Evolutionary conservation across 768 basidiomycete species (phyloP).

Genomic region (Lactarius deliciosus): DNA sequence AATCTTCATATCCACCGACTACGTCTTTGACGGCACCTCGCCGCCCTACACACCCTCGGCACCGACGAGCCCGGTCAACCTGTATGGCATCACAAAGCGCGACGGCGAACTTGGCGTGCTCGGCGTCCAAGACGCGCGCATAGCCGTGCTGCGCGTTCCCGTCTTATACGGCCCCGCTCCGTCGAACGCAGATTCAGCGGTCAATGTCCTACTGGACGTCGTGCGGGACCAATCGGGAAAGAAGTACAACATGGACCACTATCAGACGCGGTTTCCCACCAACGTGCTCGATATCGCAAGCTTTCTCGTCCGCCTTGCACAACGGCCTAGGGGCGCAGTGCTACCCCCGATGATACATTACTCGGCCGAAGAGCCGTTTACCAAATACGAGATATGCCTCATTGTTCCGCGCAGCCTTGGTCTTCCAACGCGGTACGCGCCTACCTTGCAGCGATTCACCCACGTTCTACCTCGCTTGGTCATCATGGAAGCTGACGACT

Average conservation of each 20-base stretch:
- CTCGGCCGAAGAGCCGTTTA: slow-evolving; percentile 76
- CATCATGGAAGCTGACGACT: no score
- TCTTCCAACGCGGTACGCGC: no score
- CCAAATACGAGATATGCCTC: slow-evolving; percentile 92
- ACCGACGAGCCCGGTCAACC: slow-evolving; percentile 77
- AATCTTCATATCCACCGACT: slow-evolving; percentile 95
- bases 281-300: slow-evolving; percentile 84
- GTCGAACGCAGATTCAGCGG: slow-evolving; percentile 82
- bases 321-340: slow-evolving; percentile 35
- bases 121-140: slow-evolving; percentile 53
- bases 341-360: slow-evolving; percentile 84
- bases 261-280: slow-evolving; percentile 89
- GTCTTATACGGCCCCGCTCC: slow-evolving; percentile 87
- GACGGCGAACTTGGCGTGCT: slow-evolving; percentile 84
- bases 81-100: slow-evolving; percentile 85
- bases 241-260: slow-evolving; percentile 94
- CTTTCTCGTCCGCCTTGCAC: slow-evolving; percentile 74
- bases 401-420: slow-evolving; percentile 70
- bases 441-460: no score
- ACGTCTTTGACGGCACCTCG: slow-evolving; percentile 93
- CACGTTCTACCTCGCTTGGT: no score
- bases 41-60: slow-evolving; percentile 84
- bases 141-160: slow-evolving; percentile 81
- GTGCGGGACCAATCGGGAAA: slow-evolving; percentile 87
- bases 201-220: slow-evolving; percentile 86